These are phyloP conservation scores for Leccinum huronense DNA, from an alignment of 1,284 basidiomycete species.

Conservation along the genomic window DNA sequence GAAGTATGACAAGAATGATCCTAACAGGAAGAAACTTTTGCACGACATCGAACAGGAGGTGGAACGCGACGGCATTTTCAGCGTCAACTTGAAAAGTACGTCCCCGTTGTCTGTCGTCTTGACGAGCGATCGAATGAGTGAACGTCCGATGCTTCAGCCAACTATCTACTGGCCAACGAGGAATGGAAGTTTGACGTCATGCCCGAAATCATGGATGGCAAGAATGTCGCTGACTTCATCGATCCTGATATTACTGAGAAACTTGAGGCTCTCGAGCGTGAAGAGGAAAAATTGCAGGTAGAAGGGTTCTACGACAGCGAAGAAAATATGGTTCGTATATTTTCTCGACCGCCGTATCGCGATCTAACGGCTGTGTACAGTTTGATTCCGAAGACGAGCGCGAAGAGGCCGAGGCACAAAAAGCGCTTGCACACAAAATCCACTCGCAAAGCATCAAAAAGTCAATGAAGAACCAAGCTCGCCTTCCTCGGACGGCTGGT, in stretches of 20 bases:
- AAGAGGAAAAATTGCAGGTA: conserved; percentile 90
- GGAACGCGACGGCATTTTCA: conserved; percentile 88
- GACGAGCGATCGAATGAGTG: neutral
- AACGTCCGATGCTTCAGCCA: conserved; percentile 51
- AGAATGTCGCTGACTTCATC: conserved; percentile 99
- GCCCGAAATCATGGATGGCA: conserved; percentile 97
- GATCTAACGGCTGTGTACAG: conserved; percentile 39
- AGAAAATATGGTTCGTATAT: conserved; percentile 69
- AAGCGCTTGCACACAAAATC: conserved; percentile 72
- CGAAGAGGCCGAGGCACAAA: conserved; percentile 67
- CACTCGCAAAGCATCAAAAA: conserved; percentile 82
- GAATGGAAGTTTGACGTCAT: conserved; percentile 97
- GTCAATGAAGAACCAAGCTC: conserved; percentile 81
- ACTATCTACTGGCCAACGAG: conserved; percentile 87
- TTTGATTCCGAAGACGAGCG: conserved; percentile 92
- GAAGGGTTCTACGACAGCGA: conserved; percentile 95
- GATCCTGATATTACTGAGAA: conserved; percentile 97
- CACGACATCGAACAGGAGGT: conserved; percentile 80
- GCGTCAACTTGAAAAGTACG: conserved; percentile 84
- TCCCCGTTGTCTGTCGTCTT: neutral
- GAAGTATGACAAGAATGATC: conserved; percentile 87
- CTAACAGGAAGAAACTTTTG: conserved; percentile 67
- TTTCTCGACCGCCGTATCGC: neutral
- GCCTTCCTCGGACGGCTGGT: conserved; percentile 84
- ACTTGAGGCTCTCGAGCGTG: conserved; percentile 94